These are phyloP conservation scores for Coniella lustricola DNA, from an alignment of 2,329 filamentous ascomycete genomes.

Conservation along the genomic window DNA sequence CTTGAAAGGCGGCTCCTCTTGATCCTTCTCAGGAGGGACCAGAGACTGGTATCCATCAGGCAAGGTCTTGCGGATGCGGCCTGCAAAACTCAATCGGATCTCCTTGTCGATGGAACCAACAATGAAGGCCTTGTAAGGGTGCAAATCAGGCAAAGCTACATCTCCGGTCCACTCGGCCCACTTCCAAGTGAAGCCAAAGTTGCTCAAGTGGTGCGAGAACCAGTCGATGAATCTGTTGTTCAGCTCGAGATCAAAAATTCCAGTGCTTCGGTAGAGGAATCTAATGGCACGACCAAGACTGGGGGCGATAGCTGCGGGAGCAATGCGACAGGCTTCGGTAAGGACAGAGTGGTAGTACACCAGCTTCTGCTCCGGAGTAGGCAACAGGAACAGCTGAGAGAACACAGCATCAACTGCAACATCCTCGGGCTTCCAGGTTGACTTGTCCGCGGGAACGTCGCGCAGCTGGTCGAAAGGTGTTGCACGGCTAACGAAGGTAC, in stretches of 20 bases:
- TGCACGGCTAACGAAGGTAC: constrained; percentile 87
- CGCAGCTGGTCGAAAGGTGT: constrained; percentile 87
- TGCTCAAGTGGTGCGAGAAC: constrained; percentile 96
- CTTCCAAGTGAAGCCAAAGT: constrained; percentile 99
- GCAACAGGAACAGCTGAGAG: constrained; percentile 85
- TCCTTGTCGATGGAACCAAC: constrained; percentile 89
- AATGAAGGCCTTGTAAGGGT: constrained; percentile 92
- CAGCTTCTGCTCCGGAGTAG: constrained; percentile 81
- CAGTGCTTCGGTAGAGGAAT: constrained; percentile 76
- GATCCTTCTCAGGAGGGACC: constrained; percentile 82
- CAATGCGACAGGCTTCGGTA: constrained; percentile 92
- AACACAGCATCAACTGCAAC: constrained; percentile 97
- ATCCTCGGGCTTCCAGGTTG: constrained; percentile 96
- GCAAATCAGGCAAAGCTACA: constrained; percentile 64
- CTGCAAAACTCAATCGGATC: constrained; percentile 90
- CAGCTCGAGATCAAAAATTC: constrained; percentile 80
- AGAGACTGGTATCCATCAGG: constrained; percentile 78
- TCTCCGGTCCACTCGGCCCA: constrained; percentile 97
- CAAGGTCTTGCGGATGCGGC: constrained; percentile 89
- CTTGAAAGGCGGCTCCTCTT: constrained; percentile 94
- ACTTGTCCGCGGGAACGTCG: constrained; percentile 54
- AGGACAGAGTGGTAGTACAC: constrained; percentile 96
- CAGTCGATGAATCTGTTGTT: constrained; percentile 87
- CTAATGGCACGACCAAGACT: constrained; percentile 89
- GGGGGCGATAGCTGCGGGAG: constrained; percentile 91